Base-by-base conservation (phyloP, 345 rosid genomes). In the Gossypium arboreum region DNA sequence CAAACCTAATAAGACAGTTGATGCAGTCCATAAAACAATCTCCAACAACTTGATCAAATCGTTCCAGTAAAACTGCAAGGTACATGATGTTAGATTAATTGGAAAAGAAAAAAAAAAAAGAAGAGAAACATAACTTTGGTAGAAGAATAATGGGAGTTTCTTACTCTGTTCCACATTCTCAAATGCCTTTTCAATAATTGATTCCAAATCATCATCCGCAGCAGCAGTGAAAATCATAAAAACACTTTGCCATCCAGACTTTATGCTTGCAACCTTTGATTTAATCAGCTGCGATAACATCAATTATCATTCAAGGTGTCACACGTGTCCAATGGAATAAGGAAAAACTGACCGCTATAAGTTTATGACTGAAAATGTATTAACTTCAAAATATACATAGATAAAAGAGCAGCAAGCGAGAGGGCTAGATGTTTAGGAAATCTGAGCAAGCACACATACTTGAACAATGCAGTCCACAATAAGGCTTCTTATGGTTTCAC, bases 21-120 rank as follows among this genome's bases (percentile, higher is more conserved):
- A 93, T 97, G 16, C 98, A 94, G 77, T 94, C 99, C 99, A 93
- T 89, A 79, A 94, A 94, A 85, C 98, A 94, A 83, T 92, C 99
- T 78, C 99, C 98, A 76, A 90, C 91, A 41, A 94, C 97, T 83
- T 91, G 98, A 82, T 94, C 99, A 84, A 94, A 94, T 85, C 88
- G 98, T 81, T 94, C 99, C 88, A 94, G 79, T 79, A 92, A 85
- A 88, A 94, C 99, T 94, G 96, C 91, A 86, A 74, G 79, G 18
- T 43, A 62, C 51, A 29, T 73, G 59, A 71, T 69, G 74, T 88
- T 84, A 89, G 70, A 79, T 18, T 71, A 74, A 78, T 65, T 20
- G 69, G 18, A 56, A 58, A 54, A 22, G 15, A 22, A 57, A 22
- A 57, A 22, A 20, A 20, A 56, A 22, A 20, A 78, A 24, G 0